Evolutionary conservation across 129 eudicot species (phyloP), one percentile per base, ranked within the genome.

Genomic region (Cynara cardunculus): DNA sequence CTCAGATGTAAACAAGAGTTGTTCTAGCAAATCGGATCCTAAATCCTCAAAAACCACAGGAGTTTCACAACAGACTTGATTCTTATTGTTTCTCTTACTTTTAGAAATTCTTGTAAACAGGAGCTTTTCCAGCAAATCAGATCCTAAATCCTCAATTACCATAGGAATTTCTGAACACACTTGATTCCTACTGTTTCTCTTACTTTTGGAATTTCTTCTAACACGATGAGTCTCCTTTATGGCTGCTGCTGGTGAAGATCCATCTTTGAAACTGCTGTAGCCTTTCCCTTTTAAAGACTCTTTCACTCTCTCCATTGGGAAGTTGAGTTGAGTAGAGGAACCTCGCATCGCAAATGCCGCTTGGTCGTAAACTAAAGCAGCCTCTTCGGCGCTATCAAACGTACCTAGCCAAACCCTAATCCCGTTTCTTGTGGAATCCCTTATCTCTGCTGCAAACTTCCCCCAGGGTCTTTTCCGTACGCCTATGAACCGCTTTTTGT

Each of bases 321-420:
- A 80, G 71, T 84, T 84, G 62, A 84, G 84, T 65, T 35, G 78
- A 53, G 87, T 34, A 13, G 71, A 74, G 1, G 84, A 16, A 80
- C 87, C 87, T 53, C 87, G 76, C 87, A 80, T 84, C 13, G 81
- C 69, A 56, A 80, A 84, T 67, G 87, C 87, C 0, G 84, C 87
- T 80, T 84, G 87, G 27, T 84, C 87, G 13, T 84, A 84, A 27
- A 75, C 62, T 28, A 84, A 69, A 59, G 87, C 87, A 0, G 87
- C 87, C 22, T 80, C 84, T 80, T 84, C 87, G 0, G 84, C 78
- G 9, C 73, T 84, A 59, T 53, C 49, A 37, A 84, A 84, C 12
- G 87, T 84, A 16, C 87, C 87, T 0, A 84, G 78, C 87, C 87
- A 84, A 19, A 84, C 87, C 84, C 87, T 79, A 79, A 69, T 74